Evolutionary conservation across 306 rosid genomes (phyloP).

Genomic region (Vigna radiata): DNA sequence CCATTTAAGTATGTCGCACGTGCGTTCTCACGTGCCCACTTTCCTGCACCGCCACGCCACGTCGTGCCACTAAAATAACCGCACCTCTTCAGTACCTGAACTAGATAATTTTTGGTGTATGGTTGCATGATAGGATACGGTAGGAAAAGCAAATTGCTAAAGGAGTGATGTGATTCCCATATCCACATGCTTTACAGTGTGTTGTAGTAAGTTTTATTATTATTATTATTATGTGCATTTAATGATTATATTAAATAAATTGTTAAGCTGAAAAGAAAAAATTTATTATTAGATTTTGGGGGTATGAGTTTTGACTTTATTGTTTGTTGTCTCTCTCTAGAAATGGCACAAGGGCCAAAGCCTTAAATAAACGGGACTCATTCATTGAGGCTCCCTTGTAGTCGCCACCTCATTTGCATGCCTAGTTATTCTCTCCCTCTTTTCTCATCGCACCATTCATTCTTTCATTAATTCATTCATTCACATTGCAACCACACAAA

Average conservation of each 20-base stretch:
- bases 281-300: conserved; percentile 17
- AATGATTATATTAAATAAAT: neutral
- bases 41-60: conserved; percentile 39
- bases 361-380: conserved; percentile 41
- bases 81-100: no score
- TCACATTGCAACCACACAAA: neutral
- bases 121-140: neutral
- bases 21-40: conserved; percentile 49
- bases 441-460: neutral
- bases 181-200: neutral
- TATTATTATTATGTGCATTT: no score
- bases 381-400: conserved; percentile 37
- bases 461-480: neutral
- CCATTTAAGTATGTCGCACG: conserved; percentile 51
- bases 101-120: neutral
- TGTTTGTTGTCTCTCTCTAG: conserved; percentile 15
- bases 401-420: conserved; percentile 55
- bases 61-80: conserved; percentile 14
- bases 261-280: neutral
- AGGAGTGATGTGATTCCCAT: neutral
- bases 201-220: neutral
- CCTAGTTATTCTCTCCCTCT: conserved; percentile 28
- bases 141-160: conserved; percentile 23
- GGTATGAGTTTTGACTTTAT: conserved; percentile 45
- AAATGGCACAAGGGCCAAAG: conserved; percentile 29